Conservation (phyloP, 2,329 filamentous ascomycete species). For the Blastomyces parvus region DNA sequence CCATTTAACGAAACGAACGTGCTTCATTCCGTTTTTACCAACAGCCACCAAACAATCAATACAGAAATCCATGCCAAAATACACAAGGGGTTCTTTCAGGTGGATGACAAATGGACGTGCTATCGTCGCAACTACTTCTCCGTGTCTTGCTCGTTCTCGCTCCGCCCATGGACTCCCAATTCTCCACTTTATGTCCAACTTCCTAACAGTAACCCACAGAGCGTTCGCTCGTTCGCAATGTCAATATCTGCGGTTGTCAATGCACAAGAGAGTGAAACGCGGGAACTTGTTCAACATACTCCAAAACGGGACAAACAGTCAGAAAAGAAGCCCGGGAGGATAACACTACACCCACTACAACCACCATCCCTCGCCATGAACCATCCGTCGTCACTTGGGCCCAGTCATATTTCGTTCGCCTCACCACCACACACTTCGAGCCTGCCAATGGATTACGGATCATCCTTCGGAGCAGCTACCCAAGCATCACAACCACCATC, state of each 20-base stretch:
- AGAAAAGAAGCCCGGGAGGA: constrained; percentile 60
- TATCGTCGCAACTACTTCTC: constrained; percentile 88
- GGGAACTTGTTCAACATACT: constrained; percentile 82
- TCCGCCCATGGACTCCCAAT: constrained; percentile 51
- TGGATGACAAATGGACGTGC: constrained; percentile 80
- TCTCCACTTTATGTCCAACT: constrained; percentile 50
- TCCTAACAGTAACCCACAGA: constrained; percentile 38
- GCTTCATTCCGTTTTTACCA: constrained; percentile 29
- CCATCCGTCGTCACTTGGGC: constrained; percentile 19
- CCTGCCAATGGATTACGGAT: constrained; percentile 28
- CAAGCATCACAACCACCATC: constrained; percentile 31
- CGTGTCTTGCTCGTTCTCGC: constrained; percentile 66
- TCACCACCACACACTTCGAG: constrained; percentile 20
- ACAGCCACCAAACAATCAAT: constrained; percentile 44
- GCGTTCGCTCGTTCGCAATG: constrained; percentile 68
- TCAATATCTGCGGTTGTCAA: constrained; percentile 76
- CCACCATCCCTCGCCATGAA: constrained; percentile 38
- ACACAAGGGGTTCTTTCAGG: constrained; percentile 79
- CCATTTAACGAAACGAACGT: constrained; percentile 35
- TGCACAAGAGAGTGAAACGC: constrained; percentile 61
- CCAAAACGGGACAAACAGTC: constrained; percentile 86
- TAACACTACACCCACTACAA: constrained; percentile 57
- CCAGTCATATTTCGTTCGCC: constrained; percentile 22
- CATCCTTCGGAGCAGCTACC: constrained; percentile 23
- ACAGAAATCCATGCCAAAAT: constrained; percentile 70